Base-by-base conservation (phyloP, 2,329 filamentous ascomycete species). In the Neofusicoccum umdonicola region DNA sequence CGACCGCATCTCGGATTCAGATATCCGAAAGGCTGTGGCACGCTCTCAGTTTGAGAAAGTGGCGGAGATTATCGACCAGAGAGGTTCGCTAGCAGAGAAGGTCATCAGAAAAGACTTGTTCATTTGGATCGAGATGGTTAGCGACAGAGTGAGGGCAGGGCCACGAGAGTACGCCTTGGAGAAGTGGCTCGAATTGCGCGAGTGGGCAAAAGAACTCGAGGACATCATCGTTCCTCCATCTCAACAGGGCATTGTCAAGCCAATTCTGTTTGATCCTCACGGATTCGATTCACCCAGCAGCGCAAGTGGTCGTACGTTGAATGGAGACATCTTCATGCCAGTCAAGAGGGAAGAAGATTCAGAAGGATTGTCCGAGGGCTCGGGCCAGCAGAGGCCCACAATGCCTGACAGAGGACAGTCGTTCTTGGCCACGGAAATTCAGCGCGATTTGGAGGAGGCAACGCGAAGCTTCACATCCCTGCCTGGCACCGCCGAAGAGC, bases 391-490 rank as follows among this genome's bases (percentile, higher is more conserved):
- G 22, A 70, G 82, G 69, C 82, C 82, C 12, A 74, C 73, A n/a
- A 80, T 84, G 78, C 81, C 81, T 31, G 70, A 74, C 15, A 74
- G 82, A 65, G 79, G 81, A 60, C 75, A 73, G 15, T 78, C 79
- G 3, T 83, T 77, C 39, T 74, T 79, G 65, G 82, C 82, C 3
- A 79, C 80, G 3, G 78, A 80, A 57, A 82, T 84, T 47, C 79
- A 78, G 58, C 77, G 82, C 9, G 72, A 74, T 27, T 69, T 84
- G 8, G 82, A 83, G 71, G 82, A 84, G 69, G 56, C 45, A 17
- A 60, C 54, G 1, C 37, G 63, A 15, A 65, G 27, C n/a, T 35
- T 56, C 31, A 15, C 61, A 12, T 63, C 62, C 2, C 8, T 58
- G 44, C 62, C 52, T 3, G 62, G 13, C 3, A 34, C 48, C 12